Evolutionary conservation across 2,329 filamentous ascomycete species (phyloP), one percentile per base, ranked within the genome.

Genomic region (Endothia cerciana): DNA sequence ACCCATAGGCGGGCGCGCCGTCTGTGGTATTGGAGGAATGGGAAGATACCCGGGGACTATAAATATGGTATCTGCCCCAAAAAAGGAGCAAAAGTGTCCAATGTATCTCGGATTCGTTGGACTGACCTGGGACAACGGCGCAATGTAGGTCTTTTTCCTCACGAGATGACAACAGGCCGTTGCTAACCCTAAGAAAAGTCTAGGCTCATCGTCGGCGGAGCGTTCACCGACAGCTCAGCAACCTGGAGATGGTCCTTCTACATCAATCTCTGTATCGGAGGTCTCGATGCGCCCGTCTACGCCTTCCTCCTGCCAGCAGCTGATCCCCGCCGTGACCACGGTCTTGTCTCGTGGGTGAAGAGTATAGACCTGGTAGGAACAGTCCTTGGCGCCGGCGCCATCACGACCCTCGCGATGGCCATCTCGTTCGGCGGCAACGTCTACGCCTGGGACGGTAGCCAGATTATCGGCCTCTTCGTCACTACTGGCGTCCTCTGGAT

Each of bases 361-460:
- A 41, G 25, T 30, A 67, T 84, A 19, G 83, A 85, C 70, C 79
- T 71, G 43, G 43, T 83, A 1, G 84, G 84, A 1, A 73, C 77
- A 1, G 30, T 81, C 1, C 74, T 87, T 10, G 75, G 74, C 51
- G 71, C 77, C 1, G 82, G 77, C 1, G 76, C 77, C n/a, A 78
- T 80, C 47, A 71, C 77, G 1, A 73, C 74, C 8, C 69, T 82
- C 40, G 74, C 83, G 33, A 79, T 88, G 73, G 83, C 78, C 1
- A 78, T 87, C 65, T 78, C 77, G 63, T 83, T 86, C 53, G 85
- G 82, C 10, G 85, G 85, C 1, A 73, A 75, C 0, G 45, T 79
- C 8, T 87, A 80, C 62, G 69, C 76, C 0, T 89, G 85, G 84
- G 71, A 74, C 55, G 75, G 72, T 3, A 77, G 77, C 0, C 73